Base-by-base conservation (phyloP, 192 early-diverging fungal species). In the Gaertneriomyces semiglobifer region DNA sequence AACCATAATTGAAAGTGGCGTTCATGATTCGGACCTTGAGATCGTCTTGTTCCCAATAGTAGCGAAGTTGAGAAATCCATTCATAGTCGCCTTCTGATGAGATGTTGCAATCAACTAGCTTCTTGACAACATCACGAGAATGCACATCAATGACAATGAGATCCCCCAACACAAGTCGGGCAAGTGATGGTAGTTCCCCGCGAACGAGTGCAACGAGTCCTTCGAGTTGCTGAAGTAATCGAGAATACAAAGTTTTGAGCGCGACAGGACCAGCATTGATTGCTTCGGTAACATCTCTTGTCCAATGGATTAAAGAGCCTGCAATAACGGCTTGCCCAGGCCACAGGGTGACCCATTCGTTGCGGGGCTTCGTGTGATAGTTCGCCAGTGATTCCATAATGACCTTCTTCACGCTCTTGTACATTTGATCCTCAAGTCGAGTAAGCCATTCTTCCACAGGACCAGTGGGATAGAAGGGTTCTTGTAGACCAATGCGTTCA, bases 111-210 rank as follows among this genome's bases (percentile, higher is more conserved):
- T 85, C 84, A 11, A 84, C 67, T 14, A 85, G 62, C 59, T 80
- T 85, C 58, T 79, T 81, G 43, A 84, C 82, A 9, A 85, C 80
- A 74, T 85, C 84, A n/a, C 84, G 69, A 20, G 70, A 67, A 55
- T 85, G 84, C 9, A 85, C 84, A 60, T 85, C 84, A 68, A 85
- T 82, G 41, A 85, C 82, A 72, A 85, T 85, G 25, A 85, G 64
- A 74, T 85, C 84, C 16, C 84, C 82, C 0, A 85, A 60, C 5
- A 85, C 73, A 39, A 85, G 59, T 20, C 84, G 53, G 63, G 62
- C 75, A 5, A 85, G 60, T 57, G 77, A 85, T 14, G 84, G 75
- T 41, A 85, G 67, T 43, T 85, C 82, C 0, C 84, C 82, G 16
- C 84, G 68, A 10, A 85, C 84, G 11, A 85, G 66, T 19, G 69